Evolutionary conservation across 495 filamentous ascomycete species (phyloP).

Genomic region (Penicillium antarcticum): DNA sequence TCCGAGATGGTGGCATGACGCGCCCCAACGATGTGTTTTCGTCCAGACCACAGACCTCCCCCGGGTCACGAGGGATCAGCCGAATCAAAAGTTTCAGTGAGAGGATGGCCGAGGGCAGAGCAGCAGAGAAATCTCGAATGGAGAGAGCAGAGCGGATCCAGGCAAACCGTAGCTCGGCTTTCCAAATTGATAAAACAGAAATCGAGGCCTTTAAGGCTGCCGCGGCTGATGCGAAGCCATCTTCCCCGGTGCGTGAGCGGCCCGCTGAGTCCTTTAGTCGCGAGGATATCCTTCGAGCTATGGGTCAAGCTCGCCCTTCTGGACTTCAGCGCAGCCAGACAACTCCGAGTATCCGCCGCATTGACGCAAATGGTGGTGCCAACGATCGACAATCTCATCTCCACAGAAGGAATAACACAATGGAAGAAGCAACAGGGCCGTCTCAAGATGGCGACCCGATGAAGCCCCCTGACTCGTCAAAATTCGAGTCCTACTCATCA

Average conservation of each 20-base stretch:
- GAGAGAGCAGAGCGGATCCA: constrained; percentile 53
- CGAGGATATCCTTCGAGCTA: constrained; percentile 59
- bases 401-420: constrained; percentile 24
- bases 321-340: constrained; percentile 51
- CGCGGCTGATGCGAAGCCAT: constrained; percentile 44
- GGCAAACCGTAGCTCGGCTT: constrained; percentile 66
- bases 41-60: constrained; percentile 25
- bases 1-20: constrained; percentile 23
- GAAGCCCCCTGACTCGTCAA: constrained; percentile 38
- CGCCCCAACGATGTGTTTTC: constrained; percentile 21
- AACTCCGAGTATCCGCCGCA: constrained; percentile 38
- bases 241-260: constrained; percentile 43
- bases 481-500: constrained; percentile 83
- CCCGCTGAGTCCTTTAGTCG: constrained; percentile 53
- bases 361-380: constrained; percentile 4
- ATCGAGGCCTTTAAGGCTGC: constrained; percentile 62
- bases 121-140: constrained; percentile 43
- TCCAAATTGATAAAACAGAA: constrained; percentile 63
- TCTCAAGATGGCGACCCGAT: constrained; percentile 10
- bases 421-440: constrained; percentile 28
- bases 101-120: constrained; percentile 65
- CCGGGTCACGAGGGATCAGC: constrained; percentile 23
- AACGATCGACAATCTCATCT: constrained; percentile 18
- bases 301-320: constrained; percentile 23
- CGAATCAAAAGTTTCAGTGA: constrained; percentile 79